Evolutionary conservation across 164 flowering plant genomes (phyloP).

Genomic region (Vitis rotundifolia): DNA sequence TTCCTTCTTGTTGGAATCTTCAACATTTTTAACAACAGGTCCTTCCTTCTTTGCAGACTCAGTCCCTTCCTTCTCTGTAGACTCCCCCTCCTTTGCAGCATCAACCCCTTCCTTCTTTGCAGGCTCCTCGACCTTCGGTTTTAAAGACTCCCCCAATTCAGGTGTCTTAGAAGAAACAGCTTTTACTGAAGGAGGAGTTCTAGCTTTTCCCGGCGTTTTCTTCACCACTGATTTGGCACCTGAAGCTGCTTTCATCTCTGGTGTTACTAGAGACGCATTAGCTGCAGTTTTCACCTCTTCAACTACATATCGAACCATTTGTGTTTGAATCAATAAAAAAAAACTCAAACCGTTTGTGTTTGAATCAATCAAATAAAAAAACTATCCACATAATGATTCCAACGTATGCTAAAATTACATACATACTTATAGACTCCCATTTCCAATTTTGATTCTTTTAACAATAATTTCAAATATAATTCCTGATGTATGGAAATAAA

Average conservation of each 20-base stretch:
- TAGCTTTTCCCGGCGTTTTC: conserved; percentile 27
- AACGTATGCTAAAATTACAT: too few species aligned
- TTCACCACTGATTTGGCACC: conserved; percentile 21
- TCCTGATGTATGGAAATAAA: too few species aligned
- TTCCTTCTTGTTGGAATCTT: conserved; percentile 11
- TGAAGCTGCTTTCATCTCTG: conserved; percentile 15
- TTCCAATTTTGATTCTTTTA: too few species aligned
- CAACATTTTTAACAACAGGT: conserved; percentile 3
- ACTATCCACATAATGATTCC: too few species aligned
- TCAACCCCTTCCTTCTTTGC: conserved; percentile 5
- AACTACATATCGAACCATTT: conserved; percentile 10
- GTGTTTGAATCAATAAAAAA: too few species aligned
- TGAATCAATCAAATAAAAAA: neutral
- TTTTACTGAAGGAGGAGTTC: conserved; percentile 22
- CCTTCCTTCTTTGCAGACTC: conserved; percentile 21
- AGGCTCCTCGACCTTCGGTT: conserved; percentile 10
- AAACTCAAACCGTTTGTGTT: too few species aligned
- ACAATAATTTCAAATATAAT: too few species aligned
- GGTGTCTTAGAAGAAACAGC: conserved; percentile 8
- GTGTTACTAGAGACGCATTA: conserved; percentile 22
- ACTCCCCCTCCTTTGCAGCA: conserved; percentile 13
- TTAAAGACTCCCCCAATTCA: conserved; percentile 8
- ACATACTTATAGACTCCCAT: too few species aligned
- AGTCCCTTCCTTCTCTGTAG: conserved; percentile 4
- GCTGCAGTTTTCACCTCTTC: conserved; percentile 25